These are phyloP conservation scores for Fusarium pilosicola DNA, from an alignment of 2,329 filamentous ascomycete species.

Conservation along the genomic window DNA sequence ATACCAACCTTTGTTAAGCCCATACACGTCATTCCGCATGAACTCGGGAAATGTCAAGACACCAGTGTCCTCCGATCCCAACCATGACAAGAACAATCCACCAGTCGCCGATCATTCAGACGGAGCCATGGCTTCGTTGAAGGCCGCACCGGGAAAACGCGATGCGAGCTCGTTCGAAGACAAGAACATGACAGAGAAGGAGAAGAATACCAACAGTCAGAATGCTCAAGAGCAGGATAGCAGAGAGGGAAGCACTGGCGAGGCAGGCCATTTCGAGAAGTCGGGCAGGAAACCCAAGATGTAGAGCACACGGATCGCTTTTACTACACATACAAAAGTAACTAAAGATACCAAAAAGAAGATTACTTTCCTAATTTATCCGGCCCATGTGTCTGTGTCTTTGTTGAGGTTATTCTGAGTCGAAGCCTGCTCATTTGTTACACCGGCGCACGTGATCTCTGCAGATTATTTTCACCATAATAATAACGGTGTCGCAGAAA, in stretches of 20 bases:
- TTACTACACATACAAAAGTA: neutral
- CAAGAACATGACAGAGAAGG: conserved; percentile 8
- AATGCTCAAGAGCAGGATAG: conserved; percentile 19
- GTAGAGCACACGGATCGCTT: neutral
- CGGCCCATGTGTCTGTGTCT: no score
- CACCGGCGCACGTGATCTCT: conserved; percentile 9
- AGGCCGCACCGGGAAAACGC: conserved; percentile 7
- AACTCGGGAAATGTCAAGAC: conserved; percentile 11
- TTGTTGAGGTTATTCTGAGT: neutral
- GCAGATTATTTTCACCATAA: neutral
- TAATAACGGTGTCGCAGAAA: neutral
- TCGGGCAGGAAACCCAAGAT: conserved; percentile 13
- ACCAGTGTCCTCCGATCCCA: conserved; percentile 3
- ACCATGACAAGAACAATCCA: conserved; percentile 1
- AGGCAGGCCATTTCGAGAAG: conserved; percentile 9
- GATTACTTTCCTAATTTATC: no score
- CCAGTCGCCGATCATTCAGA: conserved; percentile 3
- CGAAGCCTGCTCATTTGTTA: neutral
- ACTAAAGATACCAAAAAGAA: no score
- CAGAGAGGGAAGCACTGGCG: neutral
- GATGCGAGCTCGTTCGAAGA: conserved; percentile 10
- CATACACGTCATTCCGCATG: neutral
- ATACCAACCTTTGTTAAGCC: neutral
- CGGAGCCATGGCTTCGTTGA: conserved; percentile 23
- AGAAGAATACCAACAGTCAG: conserved; percentile 11